Percentiles rank a stretch among this genome's conserved stretches.
phyloP scores from a whole-genome alignment of 352 stramenopile genomes.

The Thalassiosira hispida region DNA sequence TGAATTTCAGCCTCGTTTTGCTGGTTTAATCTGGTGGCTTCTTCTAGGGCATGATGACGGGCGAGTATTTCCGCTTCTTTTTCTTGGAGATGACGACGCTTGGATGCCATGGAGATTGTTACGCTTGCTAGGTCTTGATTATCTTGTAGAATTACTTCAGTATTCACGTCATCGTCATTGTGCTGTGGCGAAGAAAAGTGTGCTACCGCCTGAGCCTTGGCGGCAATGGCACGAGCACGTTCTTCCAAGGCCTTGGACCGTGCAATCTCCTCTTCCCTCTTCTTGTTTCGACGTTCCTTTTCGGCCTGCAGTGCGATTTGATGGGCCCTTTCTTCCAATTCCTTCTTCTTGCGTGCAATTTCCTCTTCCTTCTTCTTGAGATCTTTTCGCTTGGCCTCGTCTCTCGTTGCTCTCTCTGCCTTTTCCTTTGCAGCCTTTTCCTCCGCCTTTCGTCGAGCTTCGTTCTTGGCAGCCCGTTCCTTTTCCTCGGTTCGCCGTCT shows the following conservation, averaged over 20 bases:
- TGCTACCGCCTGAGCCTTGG: not conserved
- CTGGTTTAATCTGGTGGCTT: constrained; percentile 8
- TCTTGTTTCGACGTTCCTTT: not conserved
- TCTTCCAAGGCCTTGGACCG: not conserved
- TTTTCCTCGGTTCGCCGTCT: too few relatives aligned
- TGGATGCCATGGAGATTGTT: constrained; percentile 8
- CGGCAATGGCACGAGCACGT: not conserved
- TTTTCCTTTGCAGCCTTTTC: too few relatives aligned
- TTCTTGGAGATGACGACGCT: not conserved
- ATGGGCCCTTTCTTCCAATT: not conserved
- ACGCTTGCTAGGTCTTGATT: not conserved
- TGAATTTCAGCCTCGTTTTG: constrained; percentile 28
- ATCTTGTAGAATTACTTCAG: too few relatives aligned
- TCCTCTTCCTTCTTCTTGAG: too few relatives aligned
- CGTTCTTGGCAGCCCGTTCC: too few relatives aligned
- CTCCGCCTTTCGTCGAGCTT: too few relatives aligned
- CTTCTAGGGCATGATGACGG: constrained; percentile 1
- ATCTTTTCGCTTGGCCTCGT: too few relatives aligned
- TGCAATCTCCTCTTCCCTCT: constrained; percentile 11
- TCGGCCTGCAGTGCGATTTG: not conserved
- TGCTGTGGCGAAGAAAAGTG: too few relatives aligned
- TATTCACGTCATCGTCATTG: too few relatives aligned
- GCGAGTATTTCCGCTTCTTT: constrained; percentile 1
- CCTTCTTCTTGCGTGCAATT: not conserved
- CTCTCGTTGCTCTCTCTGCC: too few relatives aligned